phyloP scores from a whole-genome alignment of 2,329 filamentous ascomycete species.

The Pseudogymnoascus sp. region DNA sequence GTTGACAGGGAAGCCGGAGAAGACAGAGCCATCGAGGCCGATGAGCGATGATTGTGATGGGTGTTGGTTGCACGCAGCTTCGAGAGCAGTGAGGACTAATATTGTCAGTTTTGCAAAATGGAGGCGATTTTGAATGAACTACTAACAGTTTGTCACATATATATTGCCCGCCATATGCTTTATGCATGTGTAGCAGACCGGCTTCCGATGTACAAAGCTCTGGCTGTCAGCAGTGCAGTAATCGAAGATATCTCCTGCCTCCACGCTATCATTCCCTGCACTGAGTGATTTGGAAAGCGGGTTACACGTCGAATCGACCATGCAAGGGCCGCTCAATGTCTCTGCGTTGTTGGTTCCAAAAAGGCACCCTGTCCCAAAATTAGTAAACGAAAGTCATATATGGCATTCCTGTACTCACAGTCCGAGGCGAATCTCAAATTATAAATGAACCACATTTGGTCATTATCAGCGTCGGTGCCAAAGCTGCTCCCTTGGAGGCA shows the following conservation, averaged over 20 bases:
- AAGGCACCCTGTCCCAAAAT: neutral
- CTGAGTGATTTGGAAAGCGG: neutral
- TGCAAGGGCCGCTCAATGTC: neutral
- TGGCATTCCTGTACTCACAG: neutral
- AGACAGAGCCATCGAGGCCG: conserved; percentile 22
- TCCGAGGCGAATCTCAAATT: neutral
- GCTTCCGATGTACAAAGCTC: neutral
- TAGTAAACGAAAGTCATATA: neutral
- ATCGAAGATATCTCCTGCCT: neutral
- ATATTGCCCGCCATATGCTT: neutral
- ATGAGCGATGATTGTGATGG: conserved; percentile 28
- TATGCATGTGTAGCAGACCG: neutral
- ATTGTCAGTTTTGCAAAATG: neutral
- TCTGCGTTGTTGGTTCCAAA: neutral
- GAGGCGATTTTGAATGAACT: neutral
- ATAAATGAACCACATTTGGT: conserved; percentile 9
- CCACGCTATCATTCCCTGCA: neutral
- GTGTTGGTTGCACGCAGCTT: conserved; percentile 47
- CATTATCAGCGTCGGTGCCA: neutral
- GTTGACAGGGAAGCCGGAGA: conserved; percentile 18
- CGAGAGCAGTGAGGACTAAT: conserved; percentile 40
- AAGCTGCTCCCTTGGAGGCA: conserved; percentile 8
- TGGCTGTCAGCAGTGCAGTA: neutral
- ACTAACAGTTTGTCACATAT: neutral
- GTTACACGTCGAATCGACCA: conserved; percentile 4